Evolutionary conservation across 352 stramenopile species (phyloP).

Genomic region (Pythium periplocum): DNA sequence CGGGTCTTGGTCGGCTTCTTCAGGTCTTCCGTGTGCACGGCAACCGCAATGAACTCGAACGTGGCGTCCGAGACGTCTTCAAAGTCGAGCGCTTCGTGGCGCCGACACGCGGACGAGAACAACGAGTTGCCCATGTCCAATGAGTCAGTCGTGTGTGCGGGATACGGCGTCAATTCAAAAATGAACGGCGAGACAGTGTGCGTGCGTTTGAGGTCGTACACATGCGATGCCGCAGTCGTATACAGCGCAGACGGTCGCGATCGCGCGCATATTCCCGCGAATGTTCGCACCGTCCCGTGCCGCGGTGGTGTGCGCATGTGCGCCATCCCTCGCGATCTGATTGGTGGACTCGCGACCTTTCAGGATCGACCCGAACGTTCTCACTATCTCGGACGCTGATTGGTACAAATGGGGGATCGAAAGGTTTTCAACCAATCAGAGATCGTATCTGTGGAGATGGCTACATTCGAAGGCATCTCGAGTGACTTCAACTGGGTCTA

Average conservation of each 20-base stretch:
- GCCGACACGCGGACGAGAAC: constrained; percentile 20
- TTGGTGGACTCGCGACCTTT: constrained; percentile 1
- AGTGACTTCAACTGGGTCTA: too few species aligned
- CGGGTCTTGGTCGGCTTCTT: constrained; percentile 7
- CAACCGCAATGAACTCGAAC: constrained; percentile 30
- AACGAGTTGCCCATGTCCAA: constrained; percentile 26
- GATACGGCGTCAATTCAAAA: constrained; percentile 16
- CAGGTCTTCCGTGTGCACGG: constrained; percentile 11
- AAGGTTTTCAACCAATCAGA: too few species aligned
- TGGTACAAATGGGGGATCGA: not conserved
- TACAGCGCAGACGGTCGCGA: too few species aligned
- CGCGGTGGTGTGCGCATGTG: too few species aligned
- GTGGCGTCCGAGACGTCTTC: constrained; percentile 30
- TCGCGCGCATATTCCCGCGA: too few species aligned
- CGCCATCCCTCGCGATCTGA: too few species aligned
- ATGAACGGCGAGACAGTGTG: constrained; percentile 7
- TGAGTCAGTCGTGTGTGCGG: not conserved
- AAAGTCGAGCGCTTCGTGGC: constrained; percentile 21
- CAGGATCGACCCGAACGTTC: not conserved
- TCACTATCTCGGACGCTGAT: not conserved
- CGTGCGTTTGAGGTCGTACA: too few species aligned
- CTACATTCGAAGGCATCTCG: too few species aligned
- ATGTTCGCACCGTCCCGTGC: too few species aligned
- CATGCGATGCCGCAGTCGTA: too few species aligned
- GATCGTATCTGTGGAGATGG: too few species aligned